These are phyloP conservation scores for Naganishia sp. DNA, from an alignment of 1,284 basidiomycete species.

Conservation along the genomic window DNA sequence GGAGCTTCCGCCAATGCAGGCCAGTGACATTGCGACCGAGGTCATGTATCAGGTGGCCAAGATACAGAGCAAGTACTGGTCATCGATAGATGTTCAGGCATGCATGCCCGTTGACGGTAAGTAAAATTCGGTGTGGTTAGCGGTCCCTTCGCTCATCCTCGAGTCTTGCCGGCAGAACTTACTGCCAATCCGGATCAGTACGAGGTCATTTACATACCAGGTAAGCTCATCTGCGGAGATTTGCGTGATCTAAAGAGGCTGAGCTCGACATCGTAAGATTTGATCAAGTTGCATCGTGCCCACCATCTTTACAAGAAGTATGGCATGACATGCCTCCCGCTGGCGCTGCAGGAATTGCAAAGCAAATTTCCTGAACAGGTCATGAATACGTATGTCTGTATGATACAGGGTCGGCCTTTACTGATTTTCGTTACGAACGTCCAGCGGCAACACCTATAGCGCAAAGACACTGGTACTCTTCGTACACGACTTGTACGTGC, in stretches of 20 bases:
- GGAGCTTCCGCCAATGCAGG: conserved; percentile 67
- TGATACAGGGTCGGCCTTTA: not conserved
- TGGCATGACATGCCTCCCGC: conserved; percentile 75
- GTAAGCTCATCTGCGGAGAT: conserved; percentile 20
- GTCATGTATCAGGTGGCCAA: conserved; percentile 82
- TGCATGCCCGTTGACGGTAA: conserved; percentile 67
- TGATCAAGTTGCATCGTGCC: conserved; percentile 81
- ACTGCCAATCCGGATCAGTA: conserved; percentile 28
- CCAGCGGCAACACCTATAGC: conserved; percentile 53
- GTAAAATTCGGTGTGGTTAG: conserved; percentile 2
- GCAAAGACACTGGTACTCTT: conserved; percentile 71
- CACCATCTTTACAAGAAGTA: conserved; percentile 72
- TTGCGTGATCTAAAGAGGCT: not conserved
- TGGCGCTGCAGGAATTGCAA: conserved; percentile 67
- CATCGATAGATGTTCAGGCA: conserved; percentile 71
- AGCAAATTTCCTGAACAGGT: conserved; percentile 74
- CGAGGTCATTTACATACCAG: conserved; percentile 42
- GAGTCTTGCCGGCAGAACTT: conserved; percentile 7
- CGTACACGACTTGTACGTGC: conserved; percentile 83
- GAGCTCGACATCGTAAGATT: conserved; percentile 57
- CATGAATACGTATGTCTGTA: conserved; percentile 63
- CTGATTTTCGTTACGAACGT: not conserved
- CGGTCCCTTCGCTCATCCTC: conserved; percentile 2
- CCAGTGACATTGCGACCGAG: conserved; percentile 76
- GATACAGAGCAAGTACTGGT: conserved; percentile 90